Base-by-base conservation (phyloP, 1,284 basidiomycete species). In the Ganoderma sinense region DNA sequence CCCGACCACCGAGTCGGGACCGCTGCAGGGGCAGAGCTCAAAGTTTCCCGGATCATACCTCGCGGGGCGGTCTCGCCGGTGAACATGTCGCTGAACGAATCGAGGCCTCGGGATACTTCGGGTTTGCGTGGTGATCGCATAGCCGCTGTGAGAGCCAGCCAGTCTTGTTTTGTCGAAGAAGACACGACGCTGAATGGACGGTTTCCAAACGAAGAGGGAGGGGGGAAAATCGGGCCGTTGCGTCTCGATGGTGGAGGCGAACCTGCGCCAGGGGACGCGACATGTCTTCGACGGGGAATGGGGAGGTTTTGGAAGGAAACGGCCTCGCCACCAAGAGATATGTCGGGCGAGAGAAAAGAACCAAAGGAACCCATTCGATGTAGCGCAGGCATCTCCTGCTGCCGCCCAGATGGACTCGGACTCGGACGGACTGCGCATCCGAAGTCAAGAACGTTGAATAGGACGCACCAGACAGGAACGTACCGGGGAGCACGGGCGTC, bases 161-260 rank as follows among this genome's bases (percentile, higher is more conserved):
- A 68, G 41, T 83, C 81, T 60, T 80, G 70, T 31, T 82, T 80
- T 4, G 79, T 81, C 2, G 75, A 68, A 23, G 78, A 64, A 1
- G 80, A 81, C 40, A 81, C 74, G 41, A 75, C 70, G 67, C 80
- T 78, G 61, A 72, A 74, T 62, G 69, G 68, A 51, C 65, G 65
- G 72, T 72, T 18, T 43, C 65, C 31, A 62, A 53, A 23, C 11
- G 56, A 18, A 23, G 59, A 26, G 10, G 39, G 13, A 23, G 39
- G 14, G 23, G 26, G 59, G 5, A 39, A 26, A 14, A 41, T 39
- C 4, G 8, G 29, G 8, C 36, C 33, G 33, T n/a, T 23, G 13
- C n/a, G 58, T 13, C 33, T 60, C 18, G 13, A 33, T 23, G 13
- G 11, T 14, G 58, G 18, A 20, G 55, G 36, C 31, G 73, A 69